phyloP scores from a whole-genome alignment of 2,329 filamentous ascomycete species.

The Talaromyces funiculosus region DNA sequence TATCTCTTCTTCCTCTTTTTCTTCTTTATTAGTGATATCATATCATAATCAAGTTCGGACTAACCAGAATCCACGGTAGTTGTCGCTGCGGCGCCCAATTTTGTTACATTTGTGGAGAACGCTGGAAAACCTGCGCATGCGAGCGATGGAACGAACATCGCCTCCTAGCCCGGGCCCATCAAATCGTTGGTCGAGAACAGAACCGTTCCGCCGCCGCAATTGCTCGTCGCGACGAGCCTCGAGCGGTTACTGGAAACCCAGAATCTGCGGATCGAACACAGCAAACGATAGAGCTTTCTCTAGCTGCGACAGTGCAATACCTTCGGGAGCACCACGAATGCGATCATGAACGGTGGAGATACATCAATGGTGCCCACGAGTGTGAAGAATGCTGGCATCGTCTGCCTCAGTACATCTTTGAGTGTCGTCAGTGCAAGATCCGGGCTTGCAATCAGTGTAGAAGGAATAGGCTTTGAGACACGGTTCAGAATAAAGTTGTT shows the following conservation, averaged over 20 bases:
- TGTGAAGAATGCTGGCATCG: background rate
- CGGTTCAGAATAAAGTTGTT: background rate
- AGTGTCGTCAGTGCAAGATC: background rate
- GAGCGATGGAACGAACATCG: constrained; percentile 35
- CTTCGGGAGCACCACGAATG: background rate
- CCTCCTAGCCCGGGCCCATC: constrained; percentile 30
- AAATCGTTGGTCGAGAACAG: constrained; percentile 26
- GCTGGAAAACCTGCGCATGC: constrained; percentile 41
- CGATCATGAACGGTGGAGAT: background rate
- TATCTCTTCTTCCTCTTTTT: too few relatives aligned
- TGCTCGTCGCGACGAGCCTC: background rate
- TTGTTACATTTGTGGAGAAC: constrained; percentile 44
- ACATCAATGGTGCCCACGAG: background rate
- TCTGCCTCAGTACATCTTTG: background rate
- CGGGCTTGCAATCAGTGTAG: background rate
- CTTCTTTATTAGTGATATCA: too few relatives aligned
- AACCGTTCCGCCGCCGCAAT: constrained; percentile 3
- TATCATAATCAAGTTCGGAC: too few relatives aligned
- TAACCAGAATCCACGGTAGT: background rate
- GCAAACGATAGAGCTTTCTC: background rate
- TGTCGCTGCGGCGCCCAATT: constrained; percentile 45
- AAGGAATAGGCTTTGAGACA: background rate
- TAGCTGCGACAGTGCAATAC: background rate
- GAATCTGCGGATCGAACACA: background rate
- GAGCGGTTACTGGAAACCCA: background rate